Conservation (phyloP, 345 rosid genomes). For the Heritiera littoralis region DNA sequence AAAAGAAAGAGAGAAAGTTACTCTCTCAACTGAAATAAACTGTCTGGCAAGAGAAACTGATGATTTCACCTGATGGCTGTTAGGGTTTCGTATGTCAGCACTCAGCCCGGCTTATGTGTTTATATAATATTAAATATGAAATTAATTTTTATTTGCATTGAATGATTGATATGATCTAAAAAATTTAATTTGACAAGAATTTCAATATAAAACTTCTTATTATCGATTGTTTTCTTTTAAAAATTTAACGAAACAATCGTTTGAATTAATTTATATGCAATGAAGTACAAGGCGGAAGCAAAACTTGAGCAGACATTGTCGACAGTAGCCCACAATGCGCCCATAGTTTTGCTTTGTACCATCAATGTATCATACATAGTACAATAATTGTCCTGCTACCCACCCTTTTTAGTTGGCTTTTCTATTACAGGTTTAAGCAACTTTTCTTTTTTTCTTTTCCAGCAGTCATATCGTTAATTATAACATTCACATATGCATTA, state of each 20-base stretch:
- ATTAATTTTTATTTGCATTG: no score
- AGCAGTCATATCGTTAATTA: no score
- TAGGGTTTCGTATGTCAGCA: background rate
- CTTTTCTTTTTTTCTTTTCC: no score
- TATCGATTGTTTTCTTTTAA: no score
- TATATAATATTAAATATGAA: no score
- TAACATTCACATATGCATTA: no score
- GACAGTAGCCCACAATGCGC: conserved; percentile 26
- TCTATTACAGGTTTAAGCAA: no score
- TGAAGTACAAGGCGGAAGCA: background rate
- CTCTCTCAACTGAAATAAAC: conserved; percentile 8
- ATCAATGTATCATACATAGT: background rate
- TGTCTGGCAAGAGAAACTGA: conserved; percentile 15
- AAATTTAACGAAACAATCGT: no score
- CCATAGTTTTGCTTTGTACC: conserved; percentile 34
- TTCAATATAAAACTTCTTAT: no score
- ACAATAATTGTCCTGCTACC: background rate
- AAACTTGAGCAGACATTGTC: background rate
- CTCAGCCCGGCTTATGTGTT: background rate
- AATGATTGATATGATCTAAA: no score
- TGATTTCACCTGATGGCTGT: conserved; percentile 12
- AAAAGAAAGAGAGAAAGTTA: background rate
- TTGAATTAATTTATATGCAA: background rate
- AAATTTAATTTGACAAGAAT: no score
- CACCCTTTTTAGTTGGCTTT: no score